phyloP scores from a whole-genome alignment of 2,329 filamentous ascomycete genomes.

The Cordyceps cicadae region DNA sequence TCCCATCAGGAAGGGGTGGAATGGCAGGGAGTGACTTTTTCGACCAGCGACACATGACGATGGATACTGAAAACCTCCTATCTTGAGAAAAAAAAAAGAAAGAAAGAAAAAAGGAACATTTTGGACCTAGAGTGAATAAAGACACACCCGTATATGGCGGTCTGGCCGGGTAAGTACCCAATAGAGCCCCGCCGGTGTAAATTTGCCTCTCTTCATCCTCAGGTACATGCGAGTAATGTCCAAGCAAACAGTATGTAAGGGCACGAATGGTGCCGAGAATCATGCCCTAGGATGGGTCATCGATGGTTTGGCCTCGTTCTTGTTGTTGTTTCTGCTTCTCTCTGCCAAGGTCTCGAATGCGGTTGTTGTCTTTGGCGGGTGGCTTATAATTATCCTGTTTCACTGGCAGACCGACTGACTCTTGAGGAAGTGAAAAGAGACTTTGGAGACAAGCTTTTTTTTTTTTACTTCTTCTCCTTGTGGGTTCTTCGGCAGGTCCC shows the following conservation, averaged over 20 bases:
- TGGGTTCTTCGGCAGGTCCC: not conserved
- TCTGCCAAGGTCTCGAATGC: not conserved
- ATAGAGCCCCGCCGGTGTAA: not conserved
- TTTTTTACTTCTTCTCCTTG: not conserved
- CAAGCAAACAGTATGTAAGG: not conserved
- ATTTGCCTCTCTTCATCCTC: not conserved
- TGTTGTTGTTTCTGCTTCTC: not conserved
- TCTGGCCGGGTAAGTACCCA: not conserved
- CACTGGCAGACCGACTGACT: not conserved
- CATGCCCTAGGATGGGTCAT: constrained; percentile 3
- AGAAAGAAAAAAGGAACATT: not conserved
- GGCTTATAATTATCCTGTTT: too few species aligned
- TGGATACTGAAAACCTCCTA: not conserved
- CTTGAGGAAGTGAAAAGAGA: not conserved
- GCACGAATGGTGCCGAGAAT: constrained; percentile 7
- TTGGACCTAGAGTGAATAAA: not conserved
- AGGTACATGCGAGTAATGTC: constrained; percentile 2
- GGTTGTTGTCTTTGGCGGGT: not conserved
- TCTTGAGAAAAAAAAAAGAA: not conserved
- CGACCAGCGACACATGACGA: not conserved
- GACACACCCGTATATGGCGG: constrained; percentile 4
- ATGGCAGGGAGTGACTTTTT: not conserved
- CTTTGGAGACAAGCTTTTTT: constrained; percentile 8
- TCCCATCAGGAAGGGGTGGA: not conserved
- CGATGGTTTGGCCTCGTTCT: not conserved